Evolutionary conservation across 352 stramenopile genomes (phyloP), one percentile per base, ranked within the genome.

Genomic region (Phytophthora quininea): DNA sequence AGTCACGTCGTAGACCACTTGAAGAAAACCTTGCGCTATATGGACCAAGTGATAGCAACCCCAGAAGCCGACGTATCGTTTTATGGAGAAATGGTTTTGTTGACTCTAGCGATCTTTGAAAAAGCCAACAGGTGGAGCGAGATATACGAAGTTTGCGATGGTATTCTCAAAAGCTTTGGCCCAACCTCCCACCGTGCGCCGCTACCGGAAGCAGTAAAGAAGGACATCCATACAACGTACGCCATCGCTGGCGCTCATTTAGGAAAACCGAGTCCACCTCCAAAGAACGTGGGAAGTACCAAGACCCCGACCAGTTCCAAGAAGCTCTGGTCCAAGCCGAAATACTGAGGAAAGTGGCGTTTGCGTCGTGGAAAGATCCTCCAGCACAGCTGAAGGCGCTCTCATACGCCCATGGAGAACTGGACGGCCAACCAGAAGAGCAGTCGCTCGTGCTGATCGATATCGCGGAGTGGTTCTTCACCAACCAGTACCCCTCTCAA

Each of bases 381-480:
- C 65, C 73, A 1, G 69, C 75, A 5, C 85, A 93, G 51, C 72
- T 93, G 1, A 88, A 88, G 50, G 69, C 77, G 4, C 55, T 93
- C 1, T 72, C 74, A 2, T 74, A 69, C 4, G 89, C 90, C 1
- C 76, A 92, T 32, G 72, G 82, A 12, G 74, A 84, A 38, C 64
- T 97, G 3, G 76, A 84, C 5, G 84, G 74, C 11, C 77, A 73
- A 30, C 45, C 73, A 14, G 89, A 97, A 64, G 77, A 91, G 49
- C 81, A 91, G 50, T 65, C 81, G 8, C 46, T 90, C 14, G 60
- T 90, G 27, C 60, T 96, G 15, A 59, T 97, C 0, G 89, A 97
- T 43, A 83, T 97, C 50, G 89, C 83, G 4, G 90, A 97, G 62
- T 97, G 89, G 89, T 58, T 96, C 27, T 83, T 86, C 55, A 86